phyloP scores from a whole-genome alignment of 306 rosid species.

The Coriaria nepalensis region DNA sequence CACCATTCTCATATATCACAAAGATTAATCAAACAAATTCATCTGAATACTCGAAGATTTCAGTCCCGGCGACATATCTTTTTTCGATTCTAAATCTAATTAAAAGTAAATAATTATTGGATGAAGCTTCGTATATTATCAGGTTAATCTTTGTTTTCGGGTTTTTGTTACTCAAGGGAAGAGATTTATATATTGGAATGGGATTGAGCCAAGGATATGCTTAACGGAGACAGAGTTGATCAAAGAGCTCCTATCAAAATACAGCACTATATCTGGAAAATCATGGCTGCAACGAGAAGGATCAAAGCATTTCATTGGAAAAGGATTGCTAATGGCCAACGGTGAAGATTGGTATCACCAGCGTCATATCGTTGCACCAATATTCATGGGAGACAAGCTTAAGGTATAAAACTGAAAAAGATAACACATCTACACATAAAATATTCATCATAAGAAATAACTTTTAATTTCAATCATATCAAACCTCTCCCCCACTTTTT shows the following conservation, averaged over 20 bases:
- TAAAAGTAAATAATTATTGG: no score
- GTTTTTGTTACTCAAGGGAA: constrained; percentile 20
- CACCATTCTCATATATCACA: neutral
- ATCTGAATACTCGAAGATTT: no score
- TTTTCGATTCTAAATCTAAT: no score
- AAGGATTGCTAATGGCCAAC: constrained; percentile 61
- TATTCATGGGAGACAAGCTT: constrained; percentile 30
- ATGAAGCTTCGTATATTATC: no score
- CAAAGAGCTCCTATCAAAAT: constrained; percentile 38
- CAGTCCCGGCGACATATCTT: no score
- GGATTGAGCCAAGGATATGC: constrained; percentile 49
- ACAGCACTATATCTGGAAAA: constrained; percentile 36
- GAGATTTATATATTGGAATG: constrained; percentile 54
- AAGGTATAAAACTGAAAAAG: constrained; percentile 17
- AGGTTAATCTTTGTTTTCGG: no score
- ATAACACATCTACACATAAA: no score
- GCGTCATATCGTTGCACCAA: constrained; percentile 38
- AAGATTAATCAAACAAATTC: no score
- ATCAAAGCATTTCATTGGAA: constrained; percentile 44
- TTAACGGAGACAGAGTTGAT: constrained; percentile 47
- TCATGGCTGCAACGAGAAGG: constrained; percentile 65
- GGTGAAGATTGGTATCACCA: constrained; percentile 51
- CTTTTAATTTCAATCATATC: no score
- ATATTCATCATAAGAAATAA: no score
- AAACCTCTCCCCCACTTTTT: neutral